Conservation (phyloP, 805 yeast species). For the Hemisphaericaspora nanyangensis region DNA sequence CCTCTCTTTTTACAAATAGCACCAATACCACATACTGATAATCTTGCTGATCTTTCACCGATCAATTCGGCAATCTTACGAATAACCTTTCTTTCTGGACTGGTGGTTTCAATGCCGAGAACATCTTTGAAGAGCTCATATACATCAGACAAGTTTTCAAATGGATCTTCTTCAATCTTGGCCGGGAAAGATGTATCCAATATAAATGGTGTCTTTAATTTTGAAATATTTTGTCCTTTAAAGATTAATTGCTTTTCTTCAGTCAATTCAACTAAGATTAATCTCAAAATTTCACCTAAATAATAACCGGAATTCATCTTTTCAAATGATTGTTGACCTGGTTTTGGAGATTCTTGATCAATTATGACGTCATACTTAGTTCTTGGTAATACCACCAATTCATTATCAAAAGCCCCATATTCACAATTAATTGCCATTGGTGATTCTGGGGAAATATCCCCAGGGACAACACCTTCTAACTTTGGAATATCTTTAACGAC, state of each 20-base stretch:
- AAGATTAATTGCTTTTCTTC: constrained; percentile 61
- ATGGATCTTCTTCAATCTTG: constrained; percentile 82
- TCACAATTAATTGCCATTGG: constrained; percentile 98
- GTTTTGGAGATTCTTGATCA: constrained; percentile 88
- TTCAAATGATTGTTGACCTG: constrained; percentile 93
- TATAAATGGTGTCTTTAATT: constrained; percentile 59
- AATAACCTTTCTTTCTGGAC: constrained; percentile 75
- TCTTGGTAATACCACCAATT: constrained; percentile 78
- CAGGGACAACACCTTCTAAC: constrained; percentile 63
- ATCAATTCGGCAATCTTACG: constrained; percentile 81
- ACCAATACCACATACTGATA: constrained; percentile 92
- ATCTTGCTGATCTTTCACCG: constrained; percentile 90
- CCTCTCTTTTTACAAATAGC: constrained; percentile 88
- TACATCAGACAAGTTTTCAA: constrained; percentile 75
- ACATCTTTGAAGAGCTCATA: constrained; percentile 57
- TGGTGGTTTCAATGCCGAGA: constrained; percentile 63
- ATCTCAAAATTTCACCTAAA: constrained; percentile 86
- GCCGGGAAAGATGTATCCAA: constrained; percentile 92
- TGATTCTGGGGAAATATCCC: constrained; percentile 58
- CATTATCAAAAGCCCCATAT: constrained; percentile 96
- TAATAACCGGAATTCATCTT: constrained; percentile 98
- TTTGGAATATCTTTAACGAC: constrained; percentile 69
- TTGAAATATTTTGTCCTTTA: constrained; percentile 60
- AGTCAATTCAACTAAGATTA: constrained; percentile 70
- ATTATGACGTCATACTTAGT: constrained; percentile 80